Conservation (phyloP, 305 asterid genomes). For the Withania somnifera region DNA sequence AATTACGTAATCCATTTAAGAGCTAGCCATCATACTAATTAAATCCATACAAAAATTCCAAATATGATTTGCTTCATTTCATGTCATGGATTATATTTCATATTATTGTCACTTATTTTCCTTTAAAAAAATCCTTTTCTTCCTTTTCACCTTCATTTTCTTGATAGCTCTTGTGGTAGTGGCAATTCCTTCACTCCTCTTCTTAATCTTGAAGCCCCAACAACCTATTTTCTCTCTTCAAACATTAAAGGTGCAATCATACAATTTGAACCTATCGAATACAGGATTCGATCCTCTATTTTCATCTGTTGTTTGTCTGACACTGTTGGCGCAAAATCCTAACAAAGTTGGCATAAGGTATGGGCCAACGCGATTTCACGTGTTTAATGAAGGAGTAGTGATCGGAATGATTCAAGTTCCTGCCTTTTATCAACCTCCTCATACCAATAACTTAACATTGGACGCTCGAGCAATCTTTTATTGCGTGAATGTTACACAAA, state of each 20-base stretch:
- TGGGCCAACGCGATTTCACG: constrained; percentile 33
- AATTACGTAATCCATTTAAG: not conserved
- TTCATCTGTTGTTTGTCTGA: constrained; percentile 32
- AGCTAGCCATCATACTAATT: constrained; percentile 1
- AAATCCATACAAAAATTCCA: constrained; percentile 6
- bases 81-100: constrained; percentile 15
- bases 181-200: constrained; percentile 14
- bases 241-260: constrained; percentile 30
- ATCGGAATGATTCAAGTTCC: constrained; percentile 51
- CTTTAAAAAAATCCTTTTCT: constrained; percentile 23
- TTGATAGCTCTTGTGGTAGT: constrained; percentile 21
- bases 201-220: constrained; percentile 39
- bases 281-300: constrained; percentile 23
- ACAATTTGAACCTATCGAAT: constrained; percentile 21
- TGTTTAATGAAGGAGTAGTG: constrained; percentile 41
- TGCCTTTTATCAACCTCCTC: constrained; percentile 54
- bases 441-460: constrained; percentile 35
- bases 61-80: constrained; percentile 4
- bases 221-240: constrained; percentile 43
- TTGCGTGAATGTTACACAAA: constrained; percentile 31
- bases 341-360: constrained; percentile 28
- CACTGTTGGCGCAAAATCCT: constrained; percentile 23
- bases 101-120: constrained; percentile 16
- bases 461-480: constrained; percentile 24
- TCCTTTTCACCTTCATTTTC: constrained; percentile 25